phyloP scores from a whole-genome alignment of 129 eudicot species.

The Scalesia atractyloides region DNA sequence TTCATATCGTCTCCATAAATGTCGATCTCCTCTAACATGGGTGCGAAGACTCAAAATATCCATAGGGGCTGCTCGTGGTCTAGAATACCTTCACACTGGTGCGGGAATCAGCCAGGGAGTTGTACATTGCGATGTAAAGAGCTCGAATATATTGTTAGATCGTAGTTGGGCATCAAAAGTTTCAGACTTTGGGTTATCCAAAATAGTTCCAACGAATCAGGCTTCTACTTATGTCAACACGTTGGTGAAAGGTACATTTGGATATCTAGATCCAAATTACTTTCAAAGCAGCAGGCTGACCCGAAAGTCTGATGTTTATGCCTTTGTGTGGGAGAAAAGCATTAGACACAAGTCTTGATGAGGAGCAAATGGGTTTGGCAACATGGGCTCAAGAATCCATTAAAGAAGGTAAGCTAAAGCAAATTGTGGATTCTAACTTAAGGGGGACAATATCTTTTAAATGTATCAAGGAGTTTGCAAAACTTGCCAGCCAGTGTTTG shows the following conservation, averaged over 20 bases:
- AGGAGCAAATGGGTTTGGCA: slow-evolving; percentile 32
- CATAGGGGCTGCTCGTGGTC: slow-evolving; percentile 14
- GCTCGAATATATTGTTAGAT: slow-evolving; percentile 15
- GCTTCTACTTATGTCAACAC: slow-evolving; percentile 17
- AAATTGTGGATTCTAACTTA: slow-evolving; percentile 31
- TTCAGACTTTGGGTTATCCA: slow-evolving; percentile 26
- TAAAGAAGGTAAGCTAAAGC: slow-evolving; percentile 27
- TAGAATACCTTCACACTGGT: slow-evolving; percentile 23
- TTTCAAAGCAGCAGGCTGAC: slow-evolving; percentile 20
- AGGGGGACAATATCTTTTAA: slow-evolving; percentile 26
- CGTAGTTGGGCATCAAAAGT: slow-evolving; percentile 1
- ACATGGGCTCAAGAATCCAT: slow-evolving; percentile 34
- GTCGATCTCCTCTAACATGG: neutral
- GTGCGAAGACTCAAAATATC: slow-evolving; percentile 9
- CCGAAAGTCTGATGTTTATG: slow-evolving; percentile 33
- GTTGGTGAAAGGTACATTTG: slow-evolving; percentile 16
- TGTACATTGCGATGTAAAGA: slow-evolving; percentile 17
- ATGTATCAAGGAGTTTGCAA: slow-evolving; percentile 32
- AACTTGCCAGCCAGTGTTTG: slow-evolving; percentile 35
- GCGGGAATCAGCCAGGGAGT: neutral
- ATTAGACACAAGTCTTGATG: slow-evolving; percentile 34
- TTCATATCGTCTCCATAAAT: neutral
- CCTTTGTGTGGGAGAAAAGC: slow-evolving; percentile 46
- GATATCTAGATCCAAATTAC: slow-evolving; percentile 33
- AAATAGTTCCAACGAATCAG: slow-evolving; percentile 1